These are phyloP conservation scores for Quercus bicolor DNA, from an alignment of 306 rosid genomes.

Conservation along the genomic window DNA sequence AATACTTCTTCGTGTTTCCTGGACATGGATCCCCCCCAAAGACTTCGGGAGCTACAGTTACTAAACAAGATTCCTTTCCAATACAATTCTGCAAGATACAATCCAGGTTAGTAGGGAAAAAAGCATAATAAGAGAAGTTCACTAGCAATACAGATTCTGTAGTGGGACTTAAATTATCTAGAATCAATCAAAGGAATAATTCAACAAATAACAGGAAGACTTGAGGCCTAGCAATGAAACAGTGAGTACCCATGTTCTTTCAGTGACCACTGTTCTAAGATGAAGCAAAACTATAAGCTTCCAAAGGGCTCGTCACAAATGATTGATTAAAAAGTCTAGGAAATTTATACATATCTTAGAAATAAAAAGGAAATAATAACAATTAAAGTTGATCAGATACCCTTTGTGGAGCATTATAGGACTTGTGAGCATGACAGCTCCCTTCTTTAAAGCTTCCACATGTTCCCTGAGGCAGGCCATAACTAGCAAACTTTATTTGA, in stretches of 20 bases:
- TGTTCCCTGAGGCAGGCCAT: slow-evolving; percentile 51
- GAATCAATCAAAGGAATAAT: background rate
- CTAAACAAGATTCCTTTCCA: slow-evolving; percentile 51
- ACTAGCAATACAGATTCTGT: background rate
- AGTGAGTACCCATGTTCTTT: no score
- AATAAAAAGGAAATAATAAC: background rate
- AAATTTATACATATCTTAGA: background rate
- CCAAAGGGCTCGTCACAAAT: background rate
- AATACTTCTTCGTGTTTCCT: slow-evolving; percentile 44
- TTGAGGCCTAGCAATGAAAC: no score
- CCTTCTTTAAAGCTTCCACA: slow-evolving; percentile 58
- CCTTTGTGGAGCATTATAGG: slow-evolving; percentile 55
- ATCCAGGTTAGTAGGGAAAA: background rate
- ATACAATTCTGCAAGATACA: slow-evolving; percentile 48
- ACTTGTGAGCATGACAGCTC: slow-evolving; percentile 56
- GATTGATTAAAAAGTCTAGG: background rate
- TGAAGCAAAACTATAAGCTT: background rate
- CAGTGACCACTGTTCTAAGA: no score
- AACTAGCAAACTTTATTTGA: slow-evolving; percentile 60
- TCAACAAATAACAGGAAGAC: background rate
- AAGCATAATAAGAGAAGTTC: background rate
- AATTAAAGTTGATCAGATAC: slow-evolving; percentile 19
- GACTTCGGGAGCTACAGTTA: slow-evolving; percentile 45
- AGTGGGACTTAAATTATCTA: background rate
- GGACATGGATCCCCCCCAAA: slow-evolving; percentile 73